Percentiles rank a stretch among this genome's conserved stretches.
These are phyloP conservation scores for Pharnaceum exiguum DNA, from an alignment of 148 eudicot species.

Conservation along the genomic window DNA sequence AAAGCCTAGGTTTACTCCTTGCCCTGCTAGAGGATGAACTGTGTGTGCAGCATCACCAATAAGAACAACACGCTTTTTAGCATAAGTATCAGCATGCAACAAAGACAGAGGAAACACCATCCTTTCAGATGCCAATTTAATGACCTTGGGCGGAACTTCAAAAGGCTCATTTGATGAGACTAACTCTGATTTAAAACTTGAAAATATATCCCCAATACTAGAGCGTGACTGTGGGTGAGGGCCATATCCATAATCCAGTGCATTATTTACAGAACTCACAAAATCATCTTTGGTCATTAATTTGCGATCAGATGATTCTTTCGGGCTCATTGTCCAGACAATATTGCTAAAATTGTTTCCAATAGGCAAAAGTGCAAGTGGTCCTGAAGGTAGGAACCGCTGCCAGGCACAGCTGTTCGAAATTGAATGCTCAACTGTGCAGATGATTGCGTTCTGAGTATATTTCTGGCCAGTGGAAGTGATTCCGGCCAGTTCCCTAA, in stretches of 20 bases:
- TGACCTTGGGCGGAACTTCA: slow-evolving; percentile 87
- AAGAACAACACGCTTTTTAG: slow-evolving; percentile 63
- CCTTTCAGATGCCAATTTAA: slow-evolving; percentile 65
- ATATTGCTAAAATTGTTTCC: slow-evolving; percentile 93
- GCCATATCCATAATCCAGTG: slow-evolving; percentile 81
- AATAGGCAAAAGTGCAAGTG: slow-evolving; percentile 89
- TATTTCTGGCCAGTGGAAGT: slow-evolving; percentile 77
- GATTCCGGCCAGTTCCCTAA: slow-evolving; percentile 79
- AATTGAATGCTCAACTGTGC: slow-evolving; percentile 73
- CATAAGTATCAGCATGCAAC: slow-evolving; percentile 66
- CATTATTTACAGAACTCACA: slow-evolving; percentile 63
- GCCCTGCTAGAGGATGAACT: slow-evolving; percentile 98
- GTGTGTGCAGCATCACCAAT: slow-evolving; percentile 99
- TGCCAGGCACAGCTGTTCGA: slow-evolving; percentile 89
- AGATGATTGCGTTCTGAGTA: slow-evolving; percentile 85
- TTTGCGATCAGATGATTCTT: slow-evolving; percentile 59
- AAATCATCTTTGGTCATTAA: slow-evolving; percentile 65
- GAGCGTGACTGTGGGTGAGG: slow-evolving; percentile 68
- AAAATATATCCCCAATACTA: slow-evolving; percentile 39
- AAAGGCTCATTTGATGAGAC: slow-evolving; percentile 59
- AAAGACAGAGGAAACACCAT: slow-evolving; percentile 91
- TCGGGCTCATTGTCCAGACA: slow-evolving; percentile 93
- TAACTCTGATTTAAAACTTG: slow-evolving; percentile 42
- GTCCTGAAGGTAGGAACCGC: slow-evolving; percentile 90
- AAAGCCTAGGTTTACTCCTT: slow-evolving; percentile 96